Evolutionary conservation across 2,329 filamentous ascomycete species (phyloP).

Genomic region (Teratosphaeria zuluensis): DNA sequence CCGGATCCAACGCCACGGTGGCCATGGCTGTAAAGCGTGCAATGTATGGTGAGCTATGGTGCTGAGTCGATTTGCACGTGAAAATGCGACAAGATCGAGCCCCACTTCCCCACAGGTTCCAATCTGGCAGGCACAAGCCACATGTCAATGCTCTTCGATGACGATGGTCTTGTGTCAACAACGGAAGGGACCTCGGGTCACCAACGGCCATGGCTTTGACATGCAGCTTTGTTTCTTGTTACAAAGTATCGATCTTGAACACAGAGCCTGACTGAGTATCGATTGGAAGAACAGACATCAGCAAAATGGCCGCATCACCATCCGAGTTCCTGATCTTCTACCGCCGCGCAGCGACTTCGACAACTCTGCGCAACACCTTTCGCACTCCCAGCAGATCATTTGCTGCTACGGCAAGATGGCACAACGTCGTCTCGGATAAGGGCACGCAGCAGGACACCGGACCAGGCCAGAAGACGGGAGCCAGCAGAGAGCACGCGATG

Average conservation of each 20-base stretch:
- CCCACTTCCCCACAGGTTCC: neutral
- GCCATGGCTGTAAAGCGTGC: neutral
- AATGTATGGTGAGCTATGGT: neutral
- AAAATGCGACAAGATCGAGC: neutral
- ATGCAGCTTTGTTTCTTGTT: neutral
- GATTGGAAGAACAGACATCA: conserved; percentile 2
- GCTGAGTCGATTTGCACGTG: neutral
- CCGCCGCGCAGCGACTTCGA: conserved; percentile 17
- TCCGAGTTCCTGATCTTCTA: conserved; percentile 32
- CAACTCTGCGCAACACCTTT: neutral
- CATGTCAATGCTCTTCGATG: conserved; percentile 1
- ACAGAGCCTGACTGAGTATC: neutral
- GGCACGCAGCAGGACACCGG: conserved; percentile 9
- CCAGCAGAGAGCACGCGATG: conserved; percentile 15
- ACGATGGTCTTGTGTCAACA: neutral
- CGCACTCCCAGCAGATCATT: neutral
- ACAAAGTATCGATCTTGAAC: neutral
- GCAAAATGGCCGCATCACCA: conserved; percentile 25
- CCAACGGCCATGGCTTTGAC: neutral
- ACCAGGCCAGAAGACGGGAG: conserved; percentile 8
- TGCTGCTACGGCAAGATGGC: neutral
- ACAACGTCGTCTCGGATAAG: conserved; percentile 7
- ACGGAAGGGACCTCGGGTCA: neutral
- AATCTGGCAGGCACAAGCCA: neutral
- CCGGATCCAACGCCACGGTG: neutral